Evolutionary conservation across 345 rosid genomes (phyloP).

Genomic region (Streptanthus diversifolius): DNA sequence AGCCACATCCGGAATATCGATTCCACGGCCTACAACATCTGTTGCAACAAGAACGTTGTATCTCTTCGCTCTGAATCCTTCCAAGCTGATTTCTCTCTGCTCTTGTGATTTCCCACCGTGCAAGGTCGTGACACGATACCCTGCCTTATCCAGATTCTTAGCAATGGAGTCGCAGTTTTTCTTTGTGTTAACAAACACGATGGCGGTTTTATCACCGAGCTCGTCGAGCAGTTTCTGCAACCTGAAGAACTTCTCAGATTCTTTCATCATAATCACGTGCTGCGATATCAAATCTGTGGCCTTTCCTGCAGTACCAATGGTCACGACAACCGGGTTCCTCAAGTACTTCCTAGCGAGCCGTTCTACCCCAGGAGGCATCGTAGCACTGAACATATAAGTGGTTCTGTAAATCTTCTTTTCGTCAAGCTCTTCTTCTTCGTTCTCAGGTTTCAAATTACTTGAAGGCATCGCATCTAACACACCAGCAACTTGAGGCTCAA

Average conservation of each 20-base stretch:
- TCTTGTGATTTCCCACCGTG: slow-evolving; percentile 98
- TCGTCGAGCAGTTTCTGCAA: slow-evolving; percentile 81
- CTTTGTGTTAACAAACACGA: slow-evolving; percentile 90
- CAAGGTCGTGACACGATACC: slow-evolving; percentile 82
- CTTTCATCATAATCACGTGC: slow-evolving; percentile 85
- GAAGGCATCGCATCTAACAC: slow-evolving; percentile 96
- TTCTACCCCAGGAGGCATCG: slow-evolving; percentile 96
- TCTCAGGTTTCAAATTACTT: slow-evolving; percentile 86
- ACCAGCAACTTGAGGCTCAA: slow-evolving; percentile 86
- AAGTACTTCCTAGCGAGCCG: slow-evolving; percentile 89
- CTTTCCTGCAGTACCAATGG: slow-evolving; percentile 95
- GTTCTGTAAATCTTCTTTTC: slow-evolving; percentile 88
- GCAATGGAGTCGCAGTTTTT: slow-evolving; percentile 76
- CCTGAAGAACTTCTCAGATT: slow-evolving; percentile 64
- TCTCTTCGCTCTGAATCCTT: slow-evolving; percentile 85
- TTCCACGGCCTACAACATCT: slow-evolving; percentile 94
- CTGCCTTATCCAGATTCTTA: slow-evolving; percentile 79
- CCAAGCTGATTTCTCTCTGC: slow-evolving; percentile 89
- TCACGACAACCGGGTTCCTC: slow-evolving; percentile 95
- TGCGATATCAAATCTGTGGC: slow-evolving; percentile 85
- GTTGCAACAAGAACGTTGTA: slow-evolving; percentile 92
- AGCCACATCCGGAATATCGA: slow-evolving; percentile 93
- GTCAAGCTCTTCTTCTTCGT: slow-evolving; percentile 96
- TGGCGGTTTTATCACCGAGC: slow-evolving; percentile 79
- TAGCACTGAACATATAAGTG: slow-evolving; percentile 97